Evolutionary conservation across 768 basidiomycete genomes (phyloP), one percentile per base, ranked within the genome.

Genomic region (Xerocomellus amylosporus): DNA sequence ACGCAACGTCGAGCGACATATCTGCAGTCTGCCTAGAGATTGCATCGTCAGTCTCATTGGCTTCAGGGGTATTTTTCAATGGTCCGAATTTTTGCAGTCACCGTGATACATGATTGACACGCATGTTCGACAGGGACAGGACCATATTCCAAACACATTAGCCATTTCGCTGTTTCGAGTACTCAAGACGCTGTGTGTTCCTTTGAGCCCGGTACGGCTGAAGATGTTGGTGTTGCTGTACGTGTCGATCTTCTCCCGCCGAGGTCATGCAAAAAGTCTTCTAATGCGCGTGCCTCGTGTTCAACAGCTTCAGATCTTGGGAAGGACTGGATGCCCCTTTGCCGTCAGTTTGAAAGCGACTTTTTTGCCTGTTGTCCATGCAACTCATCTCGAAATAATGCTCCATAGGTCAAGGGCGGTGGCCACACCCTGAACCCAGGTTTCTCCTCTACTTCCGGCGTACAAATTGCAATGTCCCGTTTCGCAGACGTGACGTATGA

Each of bases 381-480:
- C 6, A 14, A 34, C 47, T 63, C 45, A 57, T 49, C 28, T 26
- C 3, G 28, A 17, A 31, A n/a, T 28, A 2, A 43, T 46, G 46
- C 20, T 26, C 8, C 36, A 38, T 39, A 83, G 84, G 77, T 86
- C 49, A 86, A 84, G 64, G 79, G 83, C n/a, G 84, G 82, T 15
- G 84, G 85, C 0, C 84, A 86, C 64, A 55, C 78, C 1, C 60
- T 74, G 3, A 85, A 84, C 60, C 77, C 74, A 0, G 78, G 78
- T 2, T 85, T 84, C 55, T 83, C 83, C 0, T 86, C 86, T 0
- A 86, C 85, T 0, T 56, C 64, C 1, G 85, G 84, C 31, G 77
- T 87, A 13, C 82, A 82, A 14, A 85, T 87, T 8, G 68, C 79
- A 8, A 79, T 86, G 81, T 64, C 55, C 37, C 69, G 74, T 2